These are phyloP conservation scores for Salix purpurea DNA, from an alignment of 345 rosid species.

Conservation along the genomic window DNA sequence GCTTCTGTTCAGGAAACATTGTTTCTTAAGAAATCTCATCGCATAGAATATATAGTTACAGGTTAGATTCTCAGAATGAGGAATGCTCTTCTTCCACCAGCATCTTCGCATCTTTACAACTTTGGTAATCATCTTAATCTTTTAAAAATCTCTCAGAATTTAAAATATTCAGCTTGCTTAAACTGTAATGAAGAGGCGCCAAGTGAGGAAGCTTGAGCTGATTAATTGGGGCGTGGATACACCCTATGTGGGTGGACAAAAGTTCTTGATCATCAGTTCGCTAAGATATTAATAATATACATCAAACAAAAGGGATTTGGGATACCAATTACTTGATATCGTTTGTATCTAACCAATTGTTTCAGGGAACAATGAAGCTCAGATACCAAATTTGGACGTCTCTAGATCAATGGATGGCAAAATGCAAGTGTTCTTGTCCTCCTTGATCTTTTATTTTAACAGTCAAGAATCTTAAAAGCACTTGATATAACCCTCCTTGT, in stretches of 20 bases:
- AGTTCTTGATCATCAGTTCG: background rate
- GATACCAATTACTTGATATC: background rate
- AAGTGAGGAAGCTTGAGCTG: too few species aligned
- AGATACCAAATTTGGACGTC: constrained; percentile 29
- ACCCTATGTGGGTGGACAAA: background rate
- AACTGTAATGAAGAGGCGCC: background rate
- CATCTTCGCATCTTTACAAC: constrained; percentile 29
- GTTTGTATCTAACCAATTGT: background rate
- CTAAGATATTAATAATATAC: background rate
- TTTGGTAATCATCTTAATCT: constrained; percentile 19
- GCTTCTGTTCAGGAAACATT: background rate
- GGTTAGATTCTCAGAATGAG: constrained; percentile 30
- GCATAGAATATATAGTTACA: background rate
- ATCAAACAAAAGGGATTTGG: too few species aligned
- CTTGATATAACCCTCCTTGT: background rate
- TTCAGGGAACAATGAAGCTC: constrained; percentile 42
- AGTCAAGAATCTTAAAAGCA: background rate
- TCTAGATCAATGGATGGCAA: constrained; percentile 33
- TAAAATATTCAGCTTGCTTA: background rate
- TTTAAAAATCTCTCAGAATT: too few species aligned
- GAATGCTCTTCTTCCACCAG: constrained; percentile 32
- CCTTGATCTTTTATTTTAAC: background rate
- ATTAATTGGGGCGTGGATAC: too few species aligned
- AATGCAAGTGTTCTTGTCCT: constrained; percentile 24
- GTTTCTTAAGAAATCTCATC: background rate